phyloP scores from a whole-genome alignment of 768 basidiomycete genomes.

The Tephrocybe sp. region DNA sequence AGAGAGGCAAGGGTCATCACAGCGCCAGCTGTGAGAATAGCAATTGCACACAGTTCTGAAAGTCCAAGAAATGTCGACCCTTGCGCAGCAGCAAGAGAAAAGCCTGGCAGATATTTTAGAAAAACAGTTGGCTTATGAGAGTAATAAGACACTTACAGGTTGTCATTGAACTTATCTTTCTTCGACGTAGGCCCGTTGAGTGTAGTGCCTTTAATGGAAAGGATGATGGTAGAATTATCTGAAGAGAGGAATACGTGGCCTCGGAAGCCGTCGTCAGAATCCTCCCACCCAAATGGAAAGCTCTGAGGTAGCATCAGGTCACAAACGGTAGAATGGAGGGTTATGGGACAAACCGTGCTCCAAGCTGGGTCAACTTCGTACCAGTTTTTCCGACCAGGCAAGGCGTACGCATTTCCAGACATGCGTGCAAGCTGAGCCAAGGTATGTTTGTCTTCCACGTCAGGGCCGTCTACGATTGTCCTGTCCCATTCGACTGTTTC shows the following conservation, averaged over 20 bases:
- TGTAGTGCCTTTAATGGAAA: slow-evolving; percentile 89
- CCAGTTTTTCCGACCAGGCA: slow-evolving; percentile 74
- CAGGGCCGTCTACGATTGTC: slow-evolving; percentile 67
- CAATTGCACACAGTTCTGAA: slow-evolving; percentile 89
- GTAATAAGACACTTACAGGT: slow-evolving; percentile 40
- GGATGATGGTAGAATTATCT: slow-evolving; percentile 79
- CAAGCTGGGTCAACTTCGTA: slow-evolving; percentile 76
- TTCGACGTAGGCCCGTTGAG: slow-evolving; percentile 82
- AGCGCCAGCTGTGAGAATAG: slow-evolving; percentile 67
- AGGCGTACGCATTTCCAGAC: slow-evolving; percentile 86
- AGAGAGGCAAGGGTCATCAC: slow-evolving; percentile 80
- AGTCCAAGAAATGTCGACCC: slow-evolving; percentile 84
- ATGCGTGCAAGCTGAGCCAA: slow-evolving; percentile 83
- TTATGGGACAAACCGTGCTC: slow-evolving; percentile 49
- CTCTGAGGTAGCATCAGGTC: slow-evolving; percentile 43
- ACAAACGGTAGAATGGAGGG: slow-evolving; percentile 1
- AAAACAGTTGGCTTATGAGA: neutral
- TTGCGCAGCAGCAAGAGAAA: slow-evolving; percentile 93
- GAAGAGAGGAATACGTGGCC: slow-evolving; percentile 85
- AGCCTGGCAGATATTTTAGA: slow-evolving; percentile 30
- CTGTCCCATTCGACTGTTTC: slow-evolving; percentile 68
- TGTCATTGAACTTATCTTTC: slow-evolving; percentile 94
- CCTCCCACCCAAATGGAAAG: slow-evolving; percentile 81
- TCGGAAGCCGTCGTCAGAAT: slow-evolving; percentile 79
- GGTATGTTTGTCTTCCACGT: slow-evolving; percentile 78